A percentile compares a stretch with the other conserved stretches of the same genome.
phyloP scores from a whole-genome alignment of 192 early-diverging fungal species.

The Dimargaris cristalligena region DNA sequence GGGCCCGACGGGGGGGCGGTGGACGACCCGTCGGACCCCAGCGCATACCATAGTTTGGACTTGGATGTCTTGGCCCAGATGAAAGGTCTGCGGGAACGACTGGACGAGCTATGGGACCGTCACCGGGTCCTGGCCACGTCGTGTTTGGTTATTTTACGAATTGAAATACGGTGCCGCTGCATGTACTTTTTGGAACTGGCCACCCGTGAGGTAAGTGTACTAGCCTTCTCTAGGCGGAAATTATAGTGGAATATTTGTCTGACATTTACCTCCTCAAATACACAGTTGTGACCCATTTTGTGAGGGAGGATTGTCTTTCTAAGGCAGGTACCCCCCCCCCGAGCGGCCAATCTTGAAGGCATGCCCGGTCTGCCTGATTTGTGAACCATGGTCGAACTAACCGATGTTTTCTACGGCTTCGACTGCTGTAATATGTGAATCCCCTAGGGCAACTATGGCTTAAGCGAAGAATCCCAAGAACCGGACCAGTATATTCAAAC shows the following conservation, averaged over 20 bases:
- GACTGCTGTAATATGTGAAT: too few relatives aligned
- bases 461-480: constrained; percentile 61
- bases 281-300: too few relatives aligned
- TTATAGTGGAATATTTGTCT: too few relatives aligned
- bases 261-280: too few relatives aligned
- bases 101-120: constrained; percentile 34
- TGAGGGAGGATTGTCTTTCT: too few relatives aligned
- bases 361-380: too few relatives aligned
- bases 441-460: constrained; percentile 54
- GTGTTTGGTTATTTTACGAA: constrained; percentile 61
- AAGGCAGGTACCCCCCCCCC: too few relatives aligned
- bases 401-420: too few relatives aligned
- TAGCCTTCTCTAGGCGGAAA: too few relatives aligned
- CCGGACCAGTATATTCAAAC: constrained; percentile 76
- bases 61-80: constrained; percentile 5
- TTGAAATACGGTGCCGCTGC: constrained; percentile 71
- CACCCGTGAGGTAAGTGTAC: constrained; percentile 52
- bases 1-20: constrained; percentile 30
- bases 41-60: not conserved
- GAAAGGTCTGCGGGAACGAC: constrained; percentile 17
- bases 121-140: constrained; percentile 61
- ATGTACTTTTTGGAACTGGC: constrained; percentile 81
- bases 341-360: too few relatives aligned
- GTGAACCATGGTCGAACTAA: too few relatives aligned
- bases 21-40: constrained; percentile 16